Conservation (phyloP, 2,329 filamentous ascomycete species). For the Penicillium digitatum region DNA sequence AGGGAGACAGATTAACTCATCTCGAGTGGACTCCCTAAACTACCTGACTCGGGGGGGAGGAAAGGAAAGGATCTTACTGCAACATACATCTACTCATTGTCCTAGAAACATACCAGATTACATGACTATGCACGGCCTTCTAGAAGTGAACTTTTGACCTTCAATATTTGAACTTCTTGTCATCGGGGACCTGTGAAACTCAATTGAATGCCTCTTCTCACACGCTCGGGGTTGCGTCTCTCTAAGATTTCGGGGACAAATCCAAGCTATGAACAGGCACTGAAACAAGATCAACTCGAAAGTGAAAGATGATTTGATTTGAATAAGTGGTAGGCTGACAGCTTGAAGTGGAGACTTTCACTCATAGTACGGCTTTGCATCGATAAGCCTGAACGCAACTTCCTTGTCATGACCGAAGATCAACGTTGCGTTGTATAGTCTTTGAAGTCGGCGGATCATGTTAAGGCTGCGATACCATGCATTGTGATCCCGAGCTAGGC, state of each 20-base stretch:
- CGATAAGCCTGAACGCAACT: background rate
- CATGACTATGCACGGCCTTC: too few species aligned
- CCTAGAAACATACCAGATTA: too few species aligned
- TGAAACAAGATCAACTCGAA: background rate
- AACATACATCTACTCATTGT: too few species aligned
- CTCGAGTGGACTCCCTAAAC: too few species aligned
- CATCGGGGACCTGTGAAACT: background rate
- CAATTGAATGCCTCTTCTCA: background rate
- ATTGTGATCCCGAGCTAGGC: conserved; percentile 37
- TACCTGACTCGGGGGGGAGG: too few species aligned
- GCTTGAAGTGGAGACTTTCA: background rate
- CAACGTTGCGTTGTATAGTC: conserved; percentile 29
- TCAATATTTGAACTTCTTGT: background rate
- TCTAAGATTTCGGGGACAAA: background rate
- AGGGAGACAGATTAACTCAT: too few species aligned
- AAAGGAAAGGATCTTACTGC: too few species aligned
- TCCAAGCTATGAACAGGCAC: background rate
- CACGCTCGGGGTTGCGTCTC: background rate
- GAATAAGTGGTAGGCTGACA: background rate
- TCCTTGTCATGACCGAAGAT: conserved; percentile 33
- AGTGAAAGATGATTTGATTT: background rate
- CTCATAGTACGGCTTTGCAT: background rate
- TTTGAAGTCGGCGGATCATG: conserved; percentile 30
- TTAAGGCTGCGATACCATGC: conserved; percentile 34
- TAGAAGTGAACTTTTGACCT: too few species aligned